Base-by-base conservation (phyloP, 345 rosid genomes). In the Heritiera fomes region DNA sequence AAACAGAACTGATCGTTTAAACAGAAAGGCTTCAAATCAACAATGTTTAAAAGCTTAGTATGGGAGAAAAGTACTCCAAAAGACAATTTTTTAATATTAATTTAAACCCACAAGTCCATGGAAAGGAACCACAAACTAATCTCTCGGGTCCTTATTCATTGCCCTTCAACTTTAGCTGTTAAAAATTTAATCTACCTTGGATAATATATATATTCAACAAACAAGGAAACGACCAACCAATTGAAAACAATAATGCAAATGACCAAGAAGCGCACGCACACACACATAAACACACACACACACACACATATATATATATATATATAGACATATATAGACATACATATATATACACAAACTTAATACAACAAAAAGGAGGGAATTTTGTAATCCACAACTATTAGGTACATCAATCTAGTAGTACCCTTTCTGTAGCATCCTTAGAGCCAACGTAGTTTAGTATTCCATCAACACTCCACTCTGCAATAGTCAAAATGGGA, bases 381-480 rank as follows among this genome's bases (percentile, higher is more conserved):
- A 18, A 55, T 17, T 55, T 18, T n/a, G 61, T 18, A 56, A 56
- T 56, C 28, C 10, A n/a, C 61, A 56, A n/a, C 61, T 56, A n/a
- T 34, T n/a, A 1, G 23, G n/a, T 6, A 18, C 23, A 58, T 20
- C 28, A 60, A 30, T 10, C 14, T 9, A 0, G 63, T 5, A 7
- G 34, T 55, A 55, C 60, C 60, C 40, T 72, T 9, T 72, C 6
- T 41, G 38, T 34, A 34, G 38, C 38, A 13, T 52, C 46, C 8
- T 71, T 17, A 12, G 75, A 71, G 75, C 8, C 14, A 52, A 7
- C 38, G 5, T 11, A 34, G 1, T 34, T 52, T 6, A 72, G 6
- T 52, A 72, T 17, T 49, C 75, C 75, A 8, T 28, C 38, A 50
- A 49, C 1, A 28, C 75, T 72, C 75, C 75, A 72, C 13, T 34